Conservation (phyloP, 2,329 filamentous ascomycete species). For the Clonostachys solani region DNA sequence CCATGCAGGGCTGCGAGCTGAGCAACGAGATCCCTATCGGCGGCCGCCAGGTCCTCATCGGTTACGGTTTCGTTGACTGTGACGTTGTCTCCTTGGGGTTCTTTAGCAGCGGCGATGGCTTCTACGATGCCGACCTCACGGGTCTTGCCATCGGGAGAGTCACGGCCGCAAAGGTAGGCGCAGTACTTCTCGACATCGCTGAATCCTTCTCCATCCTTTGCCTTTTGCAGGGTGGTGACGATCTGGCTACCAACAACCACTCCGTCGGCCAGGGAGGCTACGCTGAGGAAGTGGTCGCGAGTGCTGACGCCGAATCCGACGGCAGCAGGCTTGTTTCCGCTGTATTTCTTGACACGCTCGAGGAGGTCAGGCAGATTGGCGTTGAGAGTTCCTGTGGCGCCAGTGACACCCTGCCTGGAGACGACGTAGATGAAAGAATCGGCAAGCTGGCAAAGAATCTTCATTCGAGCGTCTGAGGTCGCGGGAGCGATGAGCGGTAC, state of each 20-base stretch:
- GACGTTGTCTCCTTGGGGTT: constrained; percentile 26
- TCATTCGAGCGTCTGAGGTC: constrained; percentile 91
- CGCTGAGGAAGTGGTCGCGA: constrained; percentile 84
- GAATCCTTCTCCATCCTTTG: constrained; percentile 26
- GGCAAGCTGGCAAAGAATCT: constrained; percentile 90
- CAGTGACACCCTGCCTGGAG: constrained; percentile 94
- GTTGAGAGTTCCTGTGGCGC: constrained; percentile 79
- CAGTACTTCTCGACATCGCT: constrained; percentile 85
- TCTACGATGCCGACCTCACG: constrained; percentile 69
- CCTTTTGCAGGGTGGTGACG: constrained; percentile 64
- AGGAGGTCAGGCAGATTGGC: constrained; percentile 77
- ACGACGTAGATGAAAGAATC: constrained; percentile 99
- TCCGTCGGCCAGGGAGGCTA: constrained; percentile 81
- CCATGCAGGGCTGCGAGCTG: constrained; percentile 80
- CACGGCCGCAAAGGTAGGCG: constrained; percentile 56
- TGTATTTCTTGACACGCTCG: constrained; percentile 84
- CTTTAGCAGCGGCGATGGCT: constrained; percentile 52
- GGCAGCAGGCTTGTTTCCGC: constrained; percentile 83
- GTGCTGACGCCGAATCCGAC: constrained; percentile 97
- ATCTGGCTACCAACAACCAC: constrained; percentile 97
- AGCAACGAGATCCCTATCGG: constrained; percentile 64
- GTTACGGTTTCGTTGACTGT: constrained; percentile 58
- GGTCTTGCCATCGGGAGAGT: constrained; percentile 35
- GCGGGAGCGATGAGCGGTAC: constrained; percentile 94
- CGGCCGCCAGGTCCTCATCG: constrained; percentile 58